Base-by-base conservation (phyloP, 139 green algal species). In the Micractinium sp. region DNA sequence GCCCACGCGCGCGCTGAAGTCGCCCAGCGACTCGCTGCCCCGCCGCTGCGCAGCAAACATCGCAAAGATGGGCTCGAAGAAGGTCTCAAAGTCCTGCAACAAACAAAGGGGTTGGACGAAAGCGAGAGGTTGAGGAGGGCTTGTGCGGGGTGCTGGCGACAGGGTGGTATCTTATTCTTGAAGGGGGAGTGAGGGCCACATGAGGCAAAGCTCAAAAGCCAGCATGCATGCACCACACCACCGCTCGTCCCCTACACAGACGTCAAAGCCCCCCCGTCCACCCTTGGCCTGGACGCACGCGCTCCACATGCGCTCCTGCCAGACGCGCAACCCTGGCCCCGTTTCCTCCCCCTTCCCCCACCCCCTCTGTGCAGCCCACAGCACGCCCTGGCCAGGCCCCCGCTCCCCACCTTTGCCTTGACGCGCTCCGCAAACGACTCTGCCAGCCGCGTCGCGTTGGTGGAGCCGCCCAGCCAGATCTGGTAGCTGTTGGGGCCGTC, bases 401-500 rank as follows among this genome's bases (percentile, higher is more conserved):
- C 36, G 80, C 47, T n/a, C 25, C 75, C 3, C 71, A 88, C 85
- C 71, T 88, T 92, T 85, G 93, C 67, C 94, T 98, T 99, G 36
- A 99, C 91, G 38, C 95, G 92, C 27, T 98, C 96, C 84, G 90
- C 91, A 91, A 95, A 99, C 33, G 93, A 33, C 90, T 97, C 85
- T 16, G 98, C 96, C 67, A 99, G 91, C 12, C 95, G 92, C 9
- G 97, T 99, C 90, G 98, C 96, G 90, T 95, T 93, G 74, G 91
- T 81, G 81, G 92, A 95, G 90, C 97, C 98, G 23, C 96, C 98
- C 75, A 99, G 90, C 94, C 95, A 99, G 25, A 99, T 87, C 94
- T 99, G 97, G 94, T 99, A 99, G 71, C 89, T 96, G 94, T 99
- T 99, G 85, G 98, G 96, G 22, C 98, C 98, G 90, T 99, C 98